Evolutionary conservation across 306 rosid genomes (phyloP).

Genomic region (Pyrus betulifolia): DNA sequence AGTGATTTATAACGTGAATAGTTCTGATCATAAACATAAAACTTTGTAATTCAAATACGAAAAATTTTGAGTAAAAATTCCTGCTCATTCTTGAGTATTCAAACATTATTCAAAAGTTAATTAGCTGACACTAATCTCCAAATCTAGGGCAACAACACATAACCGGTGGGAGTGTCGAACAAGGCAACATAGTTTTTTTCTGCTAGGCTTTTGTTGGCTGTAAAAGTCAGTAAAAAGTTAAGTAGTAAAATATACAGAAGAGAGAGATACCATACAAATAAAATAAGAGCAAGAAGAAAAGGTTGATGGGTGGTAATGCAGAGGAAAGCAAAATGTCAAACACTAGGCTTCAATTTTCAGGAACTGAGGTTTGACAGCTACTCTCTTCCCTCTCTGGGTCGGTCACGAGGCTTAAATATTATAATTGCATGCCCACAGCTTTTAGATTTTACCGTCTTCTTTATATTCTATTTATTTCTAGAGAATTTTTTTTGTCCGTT

Average conservation of each 20-base stretch:
- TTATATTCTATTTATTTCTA: background rate
- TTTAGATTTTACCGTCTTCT: background rate
- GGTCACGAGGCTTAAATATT: background rate
- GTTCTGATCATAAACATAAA: too few relatives aligned
- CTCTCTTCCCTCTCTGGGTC: slow-evolving; percentile 8
- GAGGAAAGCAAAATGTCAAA: slow-evolving; percentile 95
- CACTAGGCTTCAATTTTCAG: slow-evolving; percentile 48
- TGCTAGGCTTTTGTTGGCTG: background rate
- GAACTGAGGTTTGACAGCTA: slow-evolving; percentile 52
- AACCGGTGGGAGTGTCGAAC: slow-evolving; percentile 10
- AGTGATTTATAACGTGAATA: too few relatives aligned
- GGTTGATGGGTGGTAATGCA: slow-evolving; percentile 33
- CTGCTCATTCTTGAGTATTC: too few relatives aligned
- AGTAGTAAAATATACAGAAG: background rate
- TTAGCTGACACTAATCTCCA: background rate
- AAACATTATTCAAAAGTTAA: background rate
- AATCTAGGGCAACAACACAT: background rate
- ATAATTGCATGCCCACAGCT: background rate
- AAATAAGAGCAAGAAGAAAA: slow-evolving; percentile 31
- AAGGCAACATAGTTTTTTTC: background rate
- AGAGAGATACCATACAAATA: slow-evolving; percentile 11
- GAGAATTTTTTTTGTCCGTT: too few relatives aligned
- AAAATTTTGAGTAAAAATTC: too few relatives aligned
- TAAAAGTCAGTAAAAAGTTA: slow-evolving; percentile 1
- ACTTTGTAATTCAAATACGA: too few relatives aligned